Evolutionary conservation across 1,284 basidiomycete genomes (phyloP).

Genomic region (Agaricales sp.): DNA sequence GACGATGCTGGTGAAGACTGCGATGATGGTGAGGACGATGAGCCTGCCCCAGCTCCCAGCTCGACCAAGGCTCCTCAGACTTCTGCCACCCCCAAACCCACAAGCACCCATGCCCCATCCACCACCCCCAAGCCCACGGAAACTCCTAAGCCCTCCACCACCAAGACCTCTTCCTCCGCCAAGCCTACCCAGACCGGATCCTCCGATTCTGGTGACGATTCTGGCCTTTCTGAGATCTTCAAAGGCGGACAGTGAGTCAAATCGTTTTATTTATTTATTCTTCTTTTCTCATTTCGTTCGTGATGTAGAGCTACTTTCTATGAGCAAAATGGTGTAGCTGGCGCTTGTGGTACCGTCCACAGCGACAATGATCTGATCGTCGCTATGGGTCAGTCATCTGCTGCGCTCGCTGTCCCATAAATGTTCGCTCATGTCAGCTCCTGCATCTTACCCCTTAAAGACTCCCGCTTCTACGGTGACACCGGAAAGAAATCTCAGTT

Average conservation of each 20-base stretch:
- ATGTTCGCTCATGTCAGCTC: background rate
- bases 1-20: constrained; percentile 15
- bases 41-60: constrained; percentile 11
- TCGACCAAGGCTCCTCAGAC: constrained; percentile 10
- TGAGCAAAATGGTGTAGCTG: constrained; percentile 50
- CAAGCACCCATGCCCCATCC: constrained; percentile 11
- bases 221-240: constrained; percentile 14
- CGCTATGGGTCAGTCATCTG: constrained; percentile 2
- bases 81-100: constrained; percentile 11
- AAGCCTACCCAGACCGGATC: constrained; percentile 6
- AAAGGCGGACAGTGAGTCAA: constrained; percentile 37
- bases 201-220: constrained; percentile 13
- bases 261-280: constrained; percentile 14
- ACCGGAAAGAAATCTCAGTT: constrained; percentile 28
- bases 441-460: background rate
- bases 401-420: background rate
- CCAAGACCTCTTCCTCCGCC: constrained; percentile 16
- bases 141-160: constrained; percentile 10
- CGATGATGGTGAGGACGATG: constrained; percentile 21
- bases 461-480: background rate
- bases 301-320: constrained; percentile 57
- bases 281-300: constrained; percentile 6
- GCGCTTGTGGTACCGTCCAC: constrained; percentile 12
- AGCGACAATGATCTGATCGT: background rate
- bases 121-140: constrained; percentile 4